Percentiles rank a stretch among this genome's conserved stretches.
Evolutionary conservation across 176 grass and related monocot genomes (phyloP).

Genomic region (Saccharum officinarum): DNA sequence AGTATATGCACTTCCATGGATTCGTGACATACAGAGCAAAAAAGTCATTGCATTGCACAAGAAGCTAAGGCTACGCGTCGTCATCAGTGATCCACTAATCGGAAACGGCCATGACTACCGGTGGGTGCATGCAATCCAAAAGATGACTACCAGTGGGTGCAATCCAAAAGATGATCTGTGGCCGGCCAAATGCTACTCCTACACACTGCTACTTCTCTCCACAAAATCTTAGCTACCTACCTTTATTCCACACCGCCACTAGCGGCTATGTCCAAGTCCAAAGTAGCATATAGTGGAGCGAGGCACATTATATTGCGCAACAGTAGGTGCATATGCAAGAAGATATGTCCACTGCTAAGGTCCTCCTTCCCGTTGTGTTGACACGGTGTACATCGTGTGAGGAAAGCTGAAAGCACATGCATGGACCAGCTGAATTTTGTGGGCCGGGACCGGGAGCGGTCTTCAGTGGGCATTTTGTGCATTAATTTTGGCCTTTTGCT

Average conservation of each 20-base stretch:
- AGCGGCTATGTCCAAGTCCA: not conserved
- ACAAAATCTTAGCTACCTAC: too few species aligned
- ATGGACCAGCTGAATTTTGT: not conserved
- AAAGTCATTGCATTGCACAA: not conserved
- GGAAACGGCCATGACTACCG: not conserved
- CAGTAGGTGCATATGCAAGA: too few species aligned
- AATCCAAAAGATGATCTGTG: not conserved
- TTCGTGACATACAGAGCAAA: not conserved
- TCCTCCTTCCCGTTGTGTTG: not conserved
- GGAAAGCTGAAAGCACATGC: not conserved
- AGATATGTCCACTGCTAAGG: not conserved
- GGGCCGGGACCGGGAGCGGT: not conserved
- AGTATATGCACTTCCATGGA: not conserved
- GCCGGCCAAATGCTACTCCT: not conserved
- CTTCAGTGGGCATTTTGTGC: not conserved
- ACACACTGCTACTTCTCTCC: not conserved
- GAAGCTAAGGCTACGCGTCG: not conserved
- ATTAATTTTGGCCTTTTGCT: not conserved
- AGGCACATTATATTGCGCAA: too few species aligned
- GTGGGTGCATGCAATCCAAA: not conserved
- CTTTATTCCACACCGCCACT: conserved; percentile 15
- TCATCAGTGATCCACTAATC: conserved; percentile 1
- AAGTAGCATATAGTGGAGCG: not conserved
- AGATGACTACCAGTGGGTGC: too few species aligned
- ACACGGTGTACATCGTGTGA: not conserved